A percentile compares a stretch with the other conserved stretches of the same genome.
phyloP scores from a whole-genome alignment of 805 yeast species.

The Candida ulmi region DNA sequence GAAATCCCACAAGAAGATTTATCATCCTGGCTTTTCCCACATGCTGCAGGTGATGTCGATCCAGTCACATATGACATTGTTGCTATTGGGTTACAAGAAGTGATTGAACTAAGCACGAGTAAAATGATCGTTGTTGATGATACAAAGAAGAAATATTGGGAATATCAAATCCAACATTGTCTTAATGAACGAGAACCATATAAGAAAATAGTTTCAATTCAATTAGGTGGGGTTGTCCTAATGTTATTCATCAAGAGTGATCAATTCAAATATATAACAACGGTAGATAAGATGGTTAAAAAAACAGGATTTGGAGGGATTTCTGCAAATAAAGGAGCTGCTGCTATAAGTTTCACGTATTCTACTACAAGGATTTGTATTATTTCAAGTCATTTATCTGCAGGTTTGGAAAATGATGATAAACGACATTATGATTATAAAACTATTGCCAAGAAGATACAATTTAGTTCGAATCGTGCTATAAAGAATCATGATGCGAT shows the following conservation, averaged over 20 bases:
- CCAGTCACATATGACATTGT: slow-evolving; percentile 76
- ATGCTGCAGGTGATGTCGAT: no score
- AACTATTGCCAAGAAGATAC: slow-evolving; percentile 63
- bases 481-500: slow-evolving; percentile 77
- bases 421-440: slow-evolving; percentile 87
- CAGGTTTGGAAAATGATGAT: slow-evolving; percentile 75
- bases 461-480: slow-evolving; percentile 49
- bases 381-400: slow-evolving; percentile 86
- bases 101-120: slow-evolving; percentile 77
- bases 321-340: slow-evolving; percentile 77
- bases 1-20: slow-evolving; percentile 52
- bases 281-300: slow-evolving; percentile 66
- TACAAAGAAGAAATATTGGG: slow-evolving; percentile 57
- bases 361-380: slow-evolving; percentile 71
- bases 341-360: slow-evolving; percentile 60
- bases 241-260: slow-evolving; percentile 60
- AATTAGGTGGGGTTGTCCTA: slow-evolving; percentile 78
- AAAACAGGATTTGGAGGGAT: slow-evolving; percentile 95
- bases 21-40: slow-evolving; percentile 74
- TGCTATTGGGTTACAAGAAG: slow-evolving; percentile 84
- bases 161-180: slow-evolving; percentile 45
- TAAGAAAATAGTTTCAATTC: slow-evolving; percentile 58
- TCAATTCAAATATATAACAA: slow-evolving; percentile 46
- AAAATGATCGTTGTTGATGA: slow-evolving; percentile 79
- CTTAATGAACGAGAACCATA: slow-evolving; percentile 33